phyloP scores from a whole-genome alignment of 352 stramenopile genomes.

The Bremia lactucae region DNA sequence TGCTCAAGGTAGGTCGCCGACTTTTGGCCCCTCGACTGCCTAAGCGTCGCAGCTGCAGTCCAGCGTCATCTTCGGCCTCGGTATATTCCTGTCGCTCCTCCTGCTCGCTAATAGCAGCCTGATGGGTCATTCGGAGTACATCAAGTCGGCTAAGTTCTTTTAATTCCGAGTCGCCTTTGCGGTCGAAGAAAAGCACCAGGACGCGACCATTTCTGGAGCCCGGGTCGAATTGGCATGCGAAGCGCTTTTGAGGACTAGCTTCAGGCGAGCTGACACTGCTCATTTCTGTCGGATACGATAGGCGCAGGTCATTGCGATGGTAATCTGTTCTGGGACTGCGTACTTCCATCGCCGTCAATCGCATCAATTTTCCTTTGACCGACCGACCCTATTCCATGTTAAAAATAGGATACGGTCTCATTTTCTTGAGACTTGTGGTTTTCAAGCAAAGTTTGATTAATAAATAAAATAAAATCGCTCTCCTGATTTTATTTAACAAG shows the following conservation, averaged over 20 bases:
- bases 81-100: slow-evolving; percentile 9
- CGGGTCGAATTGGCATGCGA: slow-evolving; percentile 34
- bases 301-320: slow-evolving; percentile 30
- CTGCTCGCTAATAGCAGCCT: slow-evolving; percentile 24
- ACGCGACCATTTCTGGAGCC: slow-evolving; percentile 27
- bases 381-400: too few relatives aligned
- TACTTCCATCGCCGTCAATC: too few relatives aligned
- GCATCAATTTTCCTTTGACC: too few relatives aligned
- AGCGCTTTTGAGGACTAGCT: slow-evolving; percentile 22
- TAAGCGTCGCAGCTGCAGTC: slow-evolving; percentile 9
- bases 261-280: slow-evolving; percentile 18
- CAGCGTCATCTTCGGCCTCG: slow-evolving; percentile 5
- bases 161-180: slow-evolving; percentile 35
- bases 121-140: slow-evolving; percentile 44
- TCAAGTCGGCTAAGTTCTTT: slow-evolving; percentile 45
- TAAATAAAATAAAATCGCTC: too few relatives aligned
- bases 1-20: slow-evolving; percentile 12
- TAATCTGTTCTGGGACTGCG: slow-evolving; percentile 15
- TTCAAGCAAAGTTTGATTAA: too few relatives aligned
- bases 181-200: slow-evolving; percentile 45
- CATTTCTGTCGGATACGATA: slow-evolving; percentile 13
- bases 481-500: too few relatives aligned
- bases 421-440: too few relatives aligned
- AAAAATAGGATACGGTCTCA: too few relatives aligned
- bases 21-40: slow-evolving; percentile 14